Percentiles rank a stretch among this genome's conserved stretches.
Evolutionary conservation across 2,329 filamentous ascomycete species (phyloP).

Genomic region (Pestalotiopsis sp.): DNA sequence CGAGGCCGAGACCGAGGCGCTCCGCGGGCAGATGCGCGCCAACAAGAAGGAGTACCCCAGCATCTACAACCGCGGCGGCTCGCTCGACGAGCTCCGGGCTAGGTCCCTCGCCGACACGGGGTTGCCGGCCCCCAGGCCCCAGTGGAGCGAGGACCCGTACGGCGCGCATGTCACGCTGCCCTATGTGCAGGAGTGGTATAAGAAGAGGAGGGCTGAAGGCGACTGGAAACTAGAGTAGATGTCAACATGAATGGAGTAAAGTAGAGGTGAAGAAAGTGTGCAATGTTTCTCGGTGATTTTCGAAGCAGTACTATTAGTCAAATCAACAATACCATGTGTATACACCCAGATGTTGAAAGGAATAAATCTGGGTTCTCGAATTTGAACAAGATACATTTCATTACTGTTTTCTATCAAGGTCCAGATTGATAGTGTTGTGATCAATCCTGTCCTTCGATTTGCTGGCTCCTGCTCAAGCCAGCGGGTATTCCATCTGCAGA

Average conservation of each 20-base stretch:
- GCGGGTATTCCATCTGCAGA: neutral
- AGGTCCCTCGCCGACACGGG: slow-evolving; percentile 44
- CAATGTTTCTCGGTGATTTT: too few relatives aligned
- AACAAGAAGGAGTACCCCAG: slow-evolving; percentile 17
- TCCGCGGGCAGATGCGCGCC: slow-evolving; percentile 35
- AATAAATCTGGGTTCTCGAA: neutral
- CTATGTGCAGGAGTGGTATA: slow-evolving; percentile 48
- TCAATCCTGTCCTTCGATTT: neutral
- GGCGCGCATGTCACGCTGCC: slow-evolving; percentile 44
- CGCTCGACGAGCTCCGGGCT: slow-evolving; percentile 38
- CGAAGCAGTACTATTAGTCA: too few relatives aligned
- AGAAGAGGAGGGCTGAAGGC: slow-evolving; percentile 32
- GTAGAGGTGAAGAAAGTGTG: too few relatives aligned
- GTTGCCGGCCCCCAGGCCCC: slow-evolving; percentile 40
- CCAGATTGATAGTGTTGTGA: neutral
- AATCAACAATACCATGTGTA: too few relatives aligned
- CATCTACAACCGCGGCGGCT: slow-evolving; percentile 46
- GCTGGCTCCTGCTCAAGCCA: slow-evolving; percentile 4
- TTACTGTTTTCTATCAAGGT: neutral
- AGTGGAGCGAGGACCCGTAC: slow-evolving; percentile 47
- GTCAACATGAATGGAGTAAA: neutral
- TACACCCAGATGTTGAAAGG: too few relatives aligned
- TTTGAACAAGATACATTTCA: neutral
- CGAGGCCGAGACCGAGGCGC: slow-evolving; percentile 34
- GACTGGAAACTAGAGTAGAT: slow-evolving; percentile 25